These are phyloP conservation scores for Amaranthus cruentus DNA, from an alignment of 148 eudicot genomes.

Conservation along the genomic window DNA sequence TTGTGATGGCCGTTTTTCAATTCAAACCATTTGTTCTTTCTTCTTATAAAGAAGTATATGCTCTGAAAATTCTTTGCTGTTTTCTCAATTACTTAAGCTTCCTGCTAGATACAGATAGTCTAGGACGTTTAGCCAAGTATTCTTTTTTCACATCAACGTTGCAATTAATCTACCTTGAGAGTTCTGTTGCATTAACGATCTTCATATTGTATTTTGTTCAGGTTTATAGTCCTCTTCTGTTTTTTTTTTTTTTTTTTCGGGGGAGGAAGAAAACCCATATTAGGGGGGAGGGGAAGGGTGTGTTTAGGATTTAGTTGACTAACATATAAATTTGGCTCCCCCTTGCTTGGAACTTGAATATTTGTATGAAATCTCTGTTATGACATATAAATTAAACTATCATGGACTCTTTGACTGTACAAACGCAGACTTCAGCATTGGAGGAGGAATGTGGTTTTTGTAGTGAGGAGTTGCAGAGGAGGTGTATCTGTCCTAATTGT, in stretches of 20 bases:
- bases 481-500: constrained; percentile 62
- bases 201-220: not conserved
- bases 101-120: not conserved
- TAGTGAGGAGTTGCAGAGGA: constrained; percentile 71
- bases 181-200: not conserved
- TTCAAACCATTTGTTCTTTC: not conserved
- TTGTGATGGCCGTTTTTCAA: no score
- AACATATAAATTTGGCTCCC: not conserved
- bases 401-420: constrained; percentile 43
- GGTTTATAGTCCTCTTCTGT: no score
- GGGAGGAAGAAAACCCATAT: no score
- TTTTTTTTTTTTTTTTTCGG: no score
- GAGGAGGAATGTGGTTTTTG: constrained; percentile 51
- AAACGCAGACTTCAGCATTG: constrained; percentile 59
- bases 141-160: not conserved
- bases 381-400: not conserved
- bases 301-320: not conserved
- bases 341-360: not conserved
- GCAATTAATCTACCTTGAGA: no score
- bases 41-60: not conserved
- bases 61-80: not conserved
- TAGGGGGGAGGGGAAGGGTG: not conserved
- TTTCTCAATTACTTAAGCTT: no score
- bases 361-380: not conserved
- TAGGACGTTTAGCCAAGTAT: not conserved